Evolutionary conservation across 768 basidiomycete species (phyloP).

Genomic region (Amanita exitialis): DNA sequence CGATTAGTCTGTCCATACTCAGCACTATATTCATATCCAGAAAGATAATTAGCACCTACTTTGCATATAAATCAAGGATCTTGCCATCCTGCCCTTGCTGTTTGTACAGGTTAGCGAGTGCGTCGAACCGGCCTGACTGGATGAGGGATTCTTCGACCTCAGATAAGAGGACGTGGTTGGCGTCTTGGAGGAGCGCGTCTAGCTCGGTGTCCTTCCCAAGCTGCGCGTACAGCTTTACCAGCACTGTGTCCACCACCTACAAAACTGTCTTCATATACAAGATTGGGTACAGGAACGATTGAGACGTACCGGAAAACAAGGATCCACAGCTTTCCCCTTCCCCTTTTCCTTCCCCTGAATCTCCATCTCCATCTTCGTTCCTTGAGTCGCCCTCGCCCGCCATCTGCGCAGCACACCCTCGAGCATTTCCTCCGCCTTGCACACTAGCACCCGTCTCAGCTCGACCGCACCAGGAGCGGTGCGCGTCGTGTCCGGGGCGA

Average conservation of each 20-base stretch:
- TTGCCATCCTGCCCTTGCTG: conserved; percentile 47
- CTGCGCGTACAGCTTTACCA: conserved; percentile 64
- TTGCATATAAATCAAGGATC: conserved; percentile 57
- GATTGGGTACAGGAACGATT: neutral
- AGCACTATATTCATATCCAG: too few relatives aligned
- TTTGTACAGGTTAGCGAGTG: conserved; percentile 52
- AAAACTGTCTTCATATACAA: neutral
- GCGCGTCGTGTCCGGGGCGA: conserved; percentile 59
- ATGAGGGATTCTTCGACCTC: conserved; percentile 57
- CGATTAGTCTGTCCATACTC: conserved; percentile 31
- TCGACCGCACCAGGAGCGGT: conserved; percentile 63
- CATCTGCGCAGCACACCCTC: conserved; percentile 56
- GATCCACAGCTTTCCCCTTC: conserved; percentile 11
- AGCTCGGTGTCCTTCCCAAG: conserved; percentile 54
- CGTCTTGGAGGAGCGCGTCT: conserved; percentile 41
- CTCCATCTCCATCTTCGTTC: conserved; percentile 6
- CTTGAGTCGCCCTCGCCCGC: conserved; percentile 26
- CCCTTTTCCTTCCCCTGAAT: conserved; percentile 11
- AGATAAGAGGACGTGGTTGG: conserved; percentile 41
- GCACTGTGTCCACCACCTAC: conserved; percentile 74
- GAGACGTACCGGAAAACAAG: neutral
- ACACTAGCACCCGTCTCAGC: conserved; percentile 50
- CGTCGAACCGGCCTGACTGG: conserved; percentile 42
- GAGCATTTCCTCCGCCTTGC: conserved; percentile 70
- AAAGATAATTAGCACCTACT: conserved; percentile 9